Percentiles rank a stretch among this genome's conserved stretches.
These are phyloP conservation scores for Suillus plorans DNA, from an alignment of 768 basidiomycete species.

Conservation along the genomic window DNA sequence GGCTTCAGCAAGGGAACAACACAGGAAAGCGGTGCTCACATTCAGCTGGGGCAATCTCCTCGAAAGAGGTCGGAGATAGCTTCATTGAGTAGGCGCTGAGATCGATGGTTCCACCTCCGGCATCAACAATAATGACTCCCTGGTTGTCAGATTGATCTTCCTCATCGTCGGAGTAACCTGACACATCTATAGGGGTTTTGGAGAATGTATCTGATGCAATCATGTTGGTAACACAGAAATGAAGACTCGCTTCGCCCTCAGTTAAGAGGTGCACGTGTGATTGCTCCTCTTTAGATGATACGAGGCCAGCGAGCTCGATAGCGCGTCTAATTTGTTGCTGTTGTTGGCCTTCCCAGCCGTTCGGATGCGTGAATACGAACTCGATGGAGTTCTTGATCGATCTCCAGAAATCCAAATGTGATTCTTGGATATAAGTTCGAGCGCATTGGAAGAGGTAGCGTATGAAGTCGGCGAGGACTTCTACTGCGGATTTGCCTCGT, in stretches of 20 bases:
- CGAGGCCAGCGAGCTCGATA: constrained; percentile 21
- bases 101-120: constrained; percentile 42
- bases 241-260: constrained; percentile 27
- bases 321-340: constrained; percentile 30
- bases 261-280: constrained; percentile 25
- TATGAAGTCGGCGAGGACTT: constrained; percentile 28
- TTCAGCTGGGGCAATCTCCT: constrained; percentile 36
- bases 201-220: constrained; percentile 32
- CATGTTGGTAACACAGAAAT: constrained; percentile 43
- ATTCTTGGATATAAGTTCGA: constrained; percentile 20
- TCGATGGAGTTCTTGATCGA: constrained; percentile 21
- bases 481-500: constrained; percentile 15
- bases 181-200: background rate
- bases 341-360: constrained; percentile 32
- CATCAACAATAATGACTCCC: constrained; percentile 45
- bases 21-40: constrained; percentile 17
- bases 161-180: constrained; percentile 5
- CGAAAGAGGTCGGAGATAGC: constrained; percentile 22
- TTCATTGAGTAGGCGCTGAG: constrained; percentile 36
- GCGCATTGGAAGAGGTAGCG: constrained; percentile 26
- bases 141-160: constrained; percentile 26
- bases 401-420: constrained; percentile 31
- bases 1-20: background rate
- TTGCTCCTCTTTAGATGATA: constrained; percentile 15
- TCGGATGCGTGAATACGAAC: constrained; percentile 29